phyloP scores from a whole-genome alignment of 2,329 filamentous ascomycete species.

The Fusarium albosuccineum region DNA sequence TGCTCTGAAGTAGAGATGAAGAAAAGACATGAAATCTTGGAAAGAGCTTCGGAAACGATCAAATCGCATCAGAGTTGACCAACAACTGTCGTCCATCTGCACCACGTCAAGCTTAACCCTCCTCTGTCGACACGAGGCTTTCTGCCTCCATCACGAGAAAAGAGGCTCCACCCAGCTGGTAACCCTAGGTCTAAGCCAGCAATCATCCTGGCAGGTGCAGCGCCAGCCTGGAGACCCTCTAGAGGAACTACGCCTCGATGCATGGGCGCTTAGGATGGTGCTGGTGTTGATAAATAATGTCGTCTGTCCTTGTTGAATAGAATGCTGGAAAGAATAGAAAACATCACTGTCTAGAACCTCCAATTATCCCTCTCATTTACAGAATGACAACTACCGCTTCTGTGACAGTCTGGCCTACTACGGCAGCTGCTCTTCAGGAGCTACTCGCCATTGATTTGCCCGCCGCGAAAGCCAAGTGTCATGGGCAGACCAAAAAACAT shows the following conservation, averaged over 20 bases:
- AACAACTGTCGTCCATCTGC: not conserved
- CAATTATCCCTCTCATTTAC: not conserved
- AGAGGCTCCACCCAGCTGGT: constrained; percentile 27
- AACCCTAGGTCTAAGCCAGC: not conserved
- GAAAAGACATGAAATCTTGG: no score
- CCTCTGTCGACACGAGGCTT: not conserved
- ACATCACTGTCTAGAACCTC: constrained; percentile 1
- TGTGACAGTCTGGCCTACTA: constrained; percentile 23
- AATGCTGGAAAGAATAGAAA: constrained; percentile 35
- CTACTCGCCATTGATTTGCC: constrained; percentile 21
- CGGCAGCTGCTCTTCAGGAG: constrained; percentile 11
- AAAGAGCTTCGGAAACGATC: no score
- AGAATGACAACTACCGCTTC: constrained; percentile 19
- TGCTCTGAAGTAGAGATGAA: no score
- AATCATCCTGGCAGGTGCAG: constrained; percentile 3
- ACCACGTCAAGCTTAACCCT: not conserved
- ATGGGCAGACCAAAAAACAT: constrained; percentile 11
- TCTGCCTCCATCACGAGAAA: constrained; percentile 6
- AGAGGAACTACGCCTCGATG: constrained; percentile 11
- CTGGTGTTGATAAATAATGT: constrained; percentile 34
- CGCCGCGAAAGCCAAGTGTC: constrained; percentile 15
- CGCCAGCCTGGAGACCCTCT: constrained; percentile 20
- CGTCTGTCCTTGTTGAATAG: not conserved
- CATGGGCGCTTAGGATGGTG: constrained; percentile 24
- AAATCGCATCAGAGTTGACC: no score